phyloP scores from a whole-genome alignment of 2,329 filamentous ascomycete species.

The Hirsutella rhossiliensis region DNA sequence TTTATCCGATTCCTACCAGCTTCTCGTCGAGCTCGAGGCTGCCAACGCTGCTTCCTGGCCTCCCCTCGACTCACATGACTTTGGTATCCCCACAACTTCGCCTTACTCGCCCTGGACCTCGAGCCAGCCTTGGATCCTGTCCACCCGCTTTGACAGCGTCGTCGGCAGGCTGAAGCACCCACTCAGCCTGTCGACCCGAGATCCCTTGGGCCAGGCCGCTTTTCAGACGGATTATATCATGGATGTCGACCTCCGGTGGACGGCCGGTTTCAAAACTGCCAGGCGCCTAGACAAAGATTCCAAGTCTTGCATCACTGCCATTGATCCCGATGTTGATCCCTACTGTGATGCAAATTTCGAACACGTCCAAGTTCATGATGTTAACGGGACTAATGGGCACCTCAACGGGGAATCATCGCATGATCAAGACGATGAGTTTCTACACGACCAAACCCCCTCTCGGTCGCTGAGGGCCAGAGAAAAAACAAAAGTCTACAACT shows the following conservation, averaged over 20 bases:
- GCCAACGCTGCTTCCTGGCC: slow-evolving; percentile 39
- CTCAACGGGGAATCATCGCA: slow-evolving; percentile 18
- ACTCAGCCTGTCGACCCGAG: slow-evolving; percentile 14
- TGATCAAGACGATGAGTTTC: slow-evolving; percentile 31
- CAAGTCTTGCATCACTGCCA: slow-evolving; percentile 30
- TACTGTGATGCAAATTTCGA: slow-evolving; percentile 12
- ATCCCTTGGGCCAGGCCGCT: slow-evolving; percentile 10
- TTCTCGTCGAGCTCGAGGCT: slow-evolving; percentile 40
- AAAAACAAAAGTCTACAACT: slow-evolving; percentile 42
- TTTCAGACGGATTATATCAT: slow-evolving; percentile 31
- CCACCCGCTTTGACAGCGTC: slow-evolving; percentile 27
- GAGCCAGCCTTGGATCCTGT: slow-evolving; percentile 25
- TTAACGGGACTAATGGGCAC: slow-evolving; percentile 9
- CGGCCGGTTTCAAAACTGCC: slow-evolving; percentile 24
- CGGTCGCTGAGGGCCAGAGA: slow-evolving; percentile 36
- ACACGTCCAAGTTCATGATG: slow-evolving; percentile 8
- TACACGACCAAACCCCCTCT: slow-evolving; percentile 38
- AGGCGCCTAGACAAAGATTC: slow-evolving; percentile 26
- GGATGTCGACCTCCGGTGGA: slow-evolving; percentile 36
- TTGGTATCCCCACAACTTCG: slow-evolving; percentile 13
- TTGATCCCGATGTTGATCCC: slow-evolving; percentile 20
- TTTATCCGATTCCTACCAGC: slow-evolving; percentile 35
- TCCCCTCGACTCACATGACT: slow-evolving; percentile 28
- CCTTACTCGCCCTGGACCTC: slow-evolving; percentile 8
- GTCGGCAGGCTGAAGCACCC: slow-evolving; percentile 28